Evolutionary conservation across 768 basidiomycete species (phyloP).

Genomic region (Chiua virens): DNA sequence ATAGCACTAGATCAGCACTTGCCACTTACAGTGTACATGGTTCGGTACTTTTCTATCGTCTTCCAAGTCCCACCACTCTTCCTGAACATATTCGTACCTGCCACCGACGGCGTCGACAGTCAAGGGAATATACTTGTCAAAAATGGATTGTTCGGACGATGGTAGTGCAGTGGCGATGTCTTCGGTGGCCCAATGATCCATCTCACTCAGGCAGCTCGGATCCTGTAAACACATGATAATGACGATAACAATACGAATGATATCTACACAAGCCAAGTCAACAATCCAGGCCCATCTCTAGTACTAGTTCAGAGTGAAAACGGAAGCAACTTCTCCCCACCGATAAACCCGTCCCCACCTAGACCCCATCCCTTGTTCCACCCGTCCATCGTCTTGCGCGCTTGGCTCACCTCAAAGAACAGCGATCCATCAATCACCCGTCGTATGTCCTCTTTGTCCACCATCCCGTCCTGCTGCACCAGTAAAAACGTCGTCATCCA

Average conservation of each 20-base stretch:
- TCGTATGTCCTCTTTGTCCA: conserved; percentile 43
- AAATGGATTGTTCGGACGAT: conserved; percentile 49
- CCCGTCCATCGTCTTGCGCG: conserved; percentile 16
- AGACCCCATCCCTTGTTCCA: conserved; percentile 33
- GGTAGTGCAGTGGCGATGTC: conserved; percentile 31
- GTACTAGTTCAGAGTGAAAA: conserved; percentile 23
- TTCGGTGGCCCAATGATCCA: not conserved
- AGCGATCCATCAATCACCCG: conserved; percentile 42
- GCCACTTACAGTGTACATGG: conserved; percentile 47
- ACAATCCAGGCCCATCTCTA: conserved; percentile 3
- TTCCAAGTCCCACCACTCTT: conserved; percentile 53
- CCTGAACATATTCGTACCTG: conserved; percentile 40
- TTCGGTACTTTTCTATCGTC: no score
- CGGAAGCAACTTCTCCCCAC: conserved; percentile 29
- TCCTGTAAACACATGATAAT: no score
- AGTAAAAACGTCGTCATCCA: conserved; percentile 40
- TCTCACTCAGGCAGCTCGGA: not conserved
- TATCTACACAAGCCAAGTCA: not conserved
- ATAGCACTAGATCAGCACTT: no score
- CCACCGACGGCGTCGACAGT: no score
- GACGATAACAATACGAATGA: not conserved
- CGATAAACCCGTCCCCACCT: conserved; percentile 33
- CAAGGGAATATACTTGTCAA: no score
- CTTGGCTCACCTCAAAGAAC: conserved; percentile 34
- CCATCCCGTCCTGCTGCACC: conserved; percentile 39